phyloP scores from a whole-genome alignment of 2,329 filamentous ascomycete species.

The Penicillium sp. region DNA sequence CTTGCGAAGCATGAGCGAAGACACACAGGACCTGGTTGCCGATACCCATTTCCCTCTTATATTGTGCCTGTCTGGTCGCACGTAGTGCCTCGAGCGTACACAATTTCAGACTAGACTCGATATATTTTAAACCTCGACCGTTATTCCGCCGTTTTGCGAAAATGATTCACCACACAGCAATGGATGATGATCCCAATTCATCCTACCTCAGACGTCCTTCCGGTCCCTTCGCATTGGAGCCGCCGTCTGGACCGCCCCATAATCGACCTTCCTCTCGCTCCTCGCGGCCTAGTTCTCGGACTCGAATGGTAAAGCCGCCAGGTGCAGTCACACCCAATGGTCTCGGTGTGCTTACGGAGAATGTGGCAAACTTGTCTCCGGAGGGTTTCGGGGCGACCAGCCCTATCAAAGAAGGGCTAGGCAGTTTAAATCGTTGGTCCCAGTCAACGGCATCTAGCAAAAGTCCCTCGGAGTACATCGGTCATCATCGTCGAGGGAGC shows the following conservation, averaged over 20 bases:
- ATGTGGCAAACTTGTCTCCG: slow-evolving; percentile 12
- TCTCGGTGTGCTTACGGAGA: slow-evolving; percentile 21
- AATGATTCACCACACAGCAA: slow-evolving; percentile 27
- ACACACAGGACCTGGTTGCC: slow-evolving; percentile 4
- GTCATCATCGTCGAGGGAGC: slow-evolving; percentile 28
- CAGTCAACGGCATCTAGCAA: slow-evolving; percentile 56
- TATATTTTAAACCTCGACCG: background rate
- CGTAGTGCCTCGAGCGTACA: slow-evolving; percentile 7
- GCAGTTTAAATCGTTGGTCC: slow-evolving; percentile 59
- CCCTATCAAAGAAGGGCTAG: slow-evolving; percentile 46
- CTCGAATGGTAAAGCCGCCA: slow-evolving; percentile 19
- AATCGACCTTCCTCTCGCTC: slow-evolving; percentile 23
- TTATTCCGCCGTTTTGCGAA: slow-evolving; percentile 9
- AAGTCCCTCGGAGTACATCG: slow-evolving; percentile 25
- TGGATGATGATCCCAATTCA: slow-evolving; percentile 25
- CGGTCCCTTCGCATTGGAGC: slow-evolving; percentile 15
- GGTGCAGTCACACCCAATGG: slow-evolving; percentile 18
- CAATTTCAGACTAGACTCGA: background rate
- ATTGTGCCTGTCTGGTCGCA: slow-evolving; percentile 1
- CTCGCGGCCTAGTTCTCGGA: slow-evolving; percentile 22
- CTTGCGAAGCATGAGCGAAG: slow-evolving; percentile 18
- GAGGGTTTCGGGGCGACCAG: slow-evolving; percentile 19
- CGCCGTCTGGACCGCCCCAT: slow-evolving; percentile 12
- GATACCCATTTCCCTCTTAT: slow-evolving; percentile 7
- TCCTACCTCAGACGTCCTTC: slow-evolving; percentile 24